Base-by-base conservation (phyloP, 352 stramenopile genomes). In the Globisporangium okanoganense region DNA sequence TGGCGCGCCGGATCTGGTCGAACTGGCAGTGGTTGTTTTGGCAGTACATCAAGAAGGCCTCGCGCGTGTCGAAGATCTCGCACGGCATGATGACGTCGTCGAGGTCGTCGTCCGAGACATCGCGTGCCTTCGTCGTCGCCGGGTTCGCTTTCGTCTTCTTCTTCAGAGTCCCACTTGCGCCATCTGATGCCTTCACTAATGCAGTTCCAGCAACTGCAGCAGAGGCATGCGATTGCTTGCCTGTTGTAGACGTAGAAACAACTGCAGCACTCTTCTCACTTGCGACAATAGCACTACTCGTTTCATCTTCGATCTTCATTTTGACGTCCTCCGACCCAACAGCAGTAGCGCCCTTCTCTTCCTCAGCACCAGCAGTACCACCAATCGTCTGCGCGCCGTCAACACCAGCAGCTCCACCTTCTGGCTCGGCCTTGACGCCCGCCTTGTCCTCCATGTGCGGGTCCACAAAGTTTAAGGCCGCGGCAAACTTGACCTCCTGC, bases 1-100 rank as follows among this genome's bases (percentile, higher is more conserved):
- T 94, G 5, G 78, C 84, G n/a, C 78, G 85, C 1, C 82, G 79
- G 52, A 92, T 87, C 69, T 92, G 80, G 65, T 90, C 75, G 65
- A 89, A 89, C 62, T 94, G 78, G 61, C 80, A 92, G 66, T 94
- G 80, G 53, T 94, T 95, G 72, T 95, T 94, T 65, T 94, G 84
- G 57, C 87, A 96, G 58, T 94, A 94, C 66, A 95, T 82, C 53
- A 94, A 63, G 38, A 95, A 94, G n/a, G 92, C 88, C 57, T 97
- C 87, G 20, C 90, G 87, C 33, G 90, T 96, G 55, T 96, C 84
- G 49, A 98, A 96, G 62, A 99, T 98, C 70, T 99, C 97, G 60
- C 92, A 98, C 54, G 98, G 96, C 85, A 99, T 96, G 65, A 98
- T 96, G 70, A 99, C 91, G 50, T 97, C 92, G 52, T 90, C 83